A percentile compares a stretch with the other conserved stretches of the same genome.
phyloP scores from a whole-genome alignment of 768 basidiomycete genomes.

The Naganishia kalamii region DNA sequence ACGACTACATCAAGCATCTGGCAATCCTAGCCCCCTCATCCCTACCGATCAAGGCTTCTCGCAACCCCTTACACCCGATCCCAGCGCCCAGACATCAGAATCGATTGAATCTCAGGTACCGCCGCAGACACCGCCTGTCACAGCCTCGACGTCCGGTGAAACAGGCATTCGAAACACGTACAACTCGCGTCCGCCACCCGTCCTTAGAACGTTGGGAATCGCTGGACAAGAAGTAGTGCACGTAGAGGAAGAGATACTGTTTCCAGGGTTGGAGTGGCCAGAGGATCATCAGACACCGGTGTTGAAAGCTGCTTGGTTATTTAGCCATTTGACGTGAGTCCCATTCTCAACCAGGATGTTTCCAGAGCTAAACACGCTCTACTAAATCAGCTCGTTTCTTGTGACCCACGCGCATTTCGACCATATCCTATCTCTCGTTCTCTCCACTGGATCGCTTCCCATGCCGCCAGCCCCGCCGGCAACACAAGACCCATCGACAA shows the following conservation, averaged over 20 bases:
- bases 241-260: slow-evolving; percentile 47
- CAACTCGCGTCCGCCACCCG: slow-evolving; percentile 6
- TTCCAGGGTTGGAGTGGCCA: slow-evolving; percentile 29
- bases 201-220: slow-evolving; percentile 12
- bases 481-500: not conserved
- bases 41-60: slow-evolving; percentile 49
- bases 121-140: not conserved
- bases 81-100: not conserved
- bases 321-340: slow-evolving; percentile 41
- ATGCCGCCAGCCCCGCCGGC: slow-evolving; percentile 11
- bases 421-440: slow-evolving; percentile 73
- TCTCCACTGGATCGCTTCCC: slow-evolving; percentile 70
- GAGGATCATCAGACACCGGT: slow-evolving; percentile 29
- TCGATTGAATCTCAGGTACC: not conserved
- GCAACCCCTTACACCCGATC: slow-evolving; percentile 5
- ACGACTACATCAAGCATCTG: slow-evolving; percentile 14
- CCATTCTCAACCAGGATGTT: too few species aligned
- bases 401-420: slow-evolving; percentile 87
- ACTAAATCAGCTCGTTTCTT: slow-evolving; percentile 62
- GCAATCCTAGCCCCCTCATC: slow-evolving; percentile 29
- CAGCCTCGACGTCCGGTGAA: not conserved
- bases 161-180: not conserved
- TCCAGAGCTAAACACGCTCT: slow-evolving; percentile 19
- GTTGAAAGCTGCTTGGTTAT: slow-evolving; percentile 40
- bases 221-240: slow-evolving; percentile 55